These are phyloP conservation scores for Aspergillus fischeri DNA, from an alignment of 2,329 filamentous ascomycete species.

Conservation along the genomic window DNA sequence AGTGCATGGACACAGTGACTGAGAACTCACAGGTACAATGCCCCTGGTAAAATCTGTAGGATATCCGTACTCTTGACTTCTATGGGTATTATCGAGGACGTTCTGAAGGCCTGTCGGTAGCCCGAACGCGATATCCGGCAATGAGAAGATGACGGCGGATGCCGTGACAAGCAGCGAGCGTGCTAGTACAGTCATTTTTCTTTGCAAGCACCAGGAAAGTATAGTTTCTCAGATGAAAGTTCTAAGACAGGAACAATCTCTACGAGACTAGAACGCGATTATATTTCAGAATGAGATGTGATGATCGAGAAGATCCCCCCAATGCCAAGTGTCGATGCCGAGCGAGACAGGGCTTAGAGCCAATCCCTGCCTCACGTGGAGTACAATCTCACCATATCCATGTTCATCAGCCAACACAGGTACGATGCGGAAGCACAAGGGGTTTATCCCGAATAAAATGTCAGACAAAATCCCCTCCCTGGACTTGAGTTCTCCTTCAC, in stretches of 20 bases:
- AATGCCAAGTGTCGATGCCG: not conserved
- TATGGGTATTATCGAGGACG: conserved; percentile 53
- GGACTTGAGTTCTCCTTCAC: not conserved
- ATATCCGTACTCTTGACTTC: conserved; percentile 52
- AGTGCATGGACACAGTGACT: not conserved
- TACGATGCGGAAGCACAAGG: not conserved
- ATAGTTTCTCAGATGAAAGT: not conserved
- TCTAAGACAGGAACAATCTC: not conserved
- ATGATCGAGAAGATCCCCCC: not conserved
- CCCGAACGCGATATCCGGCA: conserved; percentile 20
- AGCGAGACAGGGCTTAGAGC: not conserved
- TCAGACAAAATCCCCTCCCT: not conserved
- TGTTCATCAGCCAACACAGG: not conserved
- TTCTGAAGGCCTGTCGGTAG: conserved; percentile 50
- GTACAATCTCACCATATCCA: not conserved
- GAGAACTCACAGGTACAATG: conserved; percentile 50
- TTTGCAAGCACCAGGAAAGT: not conserved
- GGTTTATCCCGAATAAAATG: not conserved
- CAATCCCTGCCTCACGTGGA: conserved; percentile 17
- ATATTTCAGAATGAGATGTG: not conserved
- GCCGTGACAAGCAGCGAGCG: conserved; percentile 15
- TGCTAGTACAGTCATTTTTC: conserved; percentile 4
- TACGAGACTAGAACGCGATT: not conserved
- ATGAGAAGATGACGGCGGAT: conserved; percentile 20
- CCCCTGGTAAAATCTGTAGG: conserved; percentile 59